Conservation (phyloP, 2,329 filamentous ascomycete species). For the Fusarium sp. region DNA sequence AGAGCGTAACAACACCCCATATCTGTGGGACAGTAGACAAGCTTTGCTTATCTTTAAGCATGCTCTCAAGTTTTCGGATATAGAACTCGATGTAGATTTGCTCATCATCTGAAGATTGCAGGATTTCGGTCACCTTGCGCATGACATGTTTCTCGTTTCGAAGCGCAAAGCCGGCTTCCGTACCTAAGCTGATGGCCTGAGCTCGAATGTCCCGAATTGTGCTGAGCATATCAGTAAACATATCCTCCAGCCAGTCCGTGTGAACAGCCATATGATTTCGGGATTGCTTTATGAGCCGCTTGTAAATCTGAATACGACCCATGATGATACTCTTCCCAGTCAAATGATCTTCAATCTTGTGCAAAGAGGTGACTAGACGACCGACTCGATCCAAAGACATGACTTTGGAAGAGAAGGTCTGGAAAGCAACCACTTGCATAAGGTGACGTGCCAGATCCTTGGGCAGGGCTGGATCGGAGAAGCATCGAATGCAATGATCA, state of each 20-base stretch:
- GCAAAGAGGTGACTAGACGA: conserved; percentile 78
- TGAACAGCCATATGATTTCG: conserved; percentile 79
- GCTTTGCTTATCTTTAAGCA: conserved; percentile 73
- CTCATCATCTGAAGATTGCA: conserved; percentile 65
- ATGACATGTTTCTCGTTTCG: conserved; percentile 79
- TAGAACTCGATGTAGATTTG: conserved; percentile 80
- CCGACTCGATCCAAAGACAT: conserved; percentile 81
- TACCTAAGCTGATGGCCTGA: conserved; percentile 81
- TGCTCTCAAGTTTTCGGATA: conserved; percentile 74
- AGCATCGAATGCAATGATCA: conserved; percentile 82
- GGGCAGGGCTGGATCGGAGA: conserved; percentile 77
- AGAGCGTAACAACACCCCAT: conserved; percentile 86
- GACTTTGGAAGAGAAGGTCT: conserved; percentile 81
- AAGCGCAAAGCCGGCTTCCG: conserved; percentile 77
- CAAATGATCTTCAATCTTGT: conserved; percentile 79
- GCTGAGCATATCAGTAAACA: conserved; percentile 87
- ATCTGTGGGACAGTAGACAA: conserved; percentile 82
- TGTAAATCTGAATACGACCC: conserved; percentile 84
- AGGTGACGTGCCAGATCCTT: conserved; percentile 86
- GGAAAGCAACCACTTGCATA: conserved; percentile 84
- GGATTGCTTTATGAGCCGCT: conserved; percentile 80
- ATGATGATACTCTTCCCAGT: conserved; percentile 86
- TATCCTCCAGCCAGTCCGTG: conserved; percentile 84
- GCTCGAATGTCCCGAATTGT: conserved; percentile 81
- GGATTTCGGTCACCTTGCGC: conserved; percentile 75